Percentiles rank a stretch among this genome's conserved stretches.
phyloP scores from a whole-genome alignment of 257 asterid species.

The Jacaranda mimosifolia region DNA sequence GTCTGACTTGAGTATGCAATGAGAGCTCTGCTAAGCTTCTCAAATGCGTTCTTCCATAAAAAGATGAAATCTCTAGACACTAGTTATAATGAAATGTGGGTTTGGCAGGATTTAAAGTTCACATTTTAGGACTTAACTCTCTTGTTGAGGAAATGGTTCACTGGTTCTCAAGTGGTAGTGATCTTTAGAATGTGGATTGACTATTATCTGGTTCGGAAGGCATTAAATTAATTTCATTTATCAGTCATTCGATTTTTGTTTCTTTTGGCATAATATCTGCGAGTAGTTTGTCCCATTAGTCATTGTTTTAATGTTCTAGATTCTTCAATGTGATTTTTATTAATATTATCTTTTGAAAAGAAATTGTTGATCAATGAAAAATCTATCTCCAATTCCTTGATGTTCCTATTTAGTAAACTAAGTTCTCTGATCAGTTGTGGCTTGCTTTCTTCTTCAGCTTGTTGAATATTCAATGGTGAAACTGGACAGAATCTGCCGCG shows the following conservation, averaged over 20 bases:
- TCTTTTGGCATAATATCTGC: background rate
- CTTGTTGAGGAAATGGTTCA: background rate
- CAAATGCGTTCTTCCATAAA: background rate
- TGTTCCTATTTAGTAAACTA: conserved; percentile 3
- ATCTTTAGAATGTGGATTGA: background rate
- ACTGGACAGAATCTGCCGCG: conserved; percentile 90
- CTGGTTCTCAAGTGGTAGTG: background rate
- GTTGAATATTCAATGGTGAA: conserved; percentile 89
- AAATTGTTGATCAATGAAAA: background rate
- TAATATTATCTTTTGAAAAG: conserved; percentile 9
- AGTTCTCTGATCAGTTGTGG: conserved; percentile 14
- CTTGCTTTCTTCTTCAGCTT: conserved; percentile 59
- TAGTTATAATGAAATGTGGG: background rate
- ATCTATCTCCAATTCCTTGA: background rate
- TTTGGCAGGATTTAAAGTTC: background rate
- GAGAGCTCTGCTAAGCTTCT: background rate
- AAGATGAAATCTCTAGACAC: background rate
- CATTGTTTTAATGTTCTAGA: background rate
- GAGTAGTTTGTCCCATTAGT: background rate
- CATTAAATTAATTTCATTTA: too few species aligned
- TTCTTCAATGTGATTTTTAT: background rate
- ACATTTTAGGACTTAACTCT: background rate
- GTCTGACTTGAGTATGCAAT: background rate
- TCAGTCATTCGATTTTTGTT: background rate
- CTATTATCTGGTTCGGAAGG: background rate